Conservation (phyloP, 1,139 yeast genomes). For the Protomyces pachydermus region DNA sequence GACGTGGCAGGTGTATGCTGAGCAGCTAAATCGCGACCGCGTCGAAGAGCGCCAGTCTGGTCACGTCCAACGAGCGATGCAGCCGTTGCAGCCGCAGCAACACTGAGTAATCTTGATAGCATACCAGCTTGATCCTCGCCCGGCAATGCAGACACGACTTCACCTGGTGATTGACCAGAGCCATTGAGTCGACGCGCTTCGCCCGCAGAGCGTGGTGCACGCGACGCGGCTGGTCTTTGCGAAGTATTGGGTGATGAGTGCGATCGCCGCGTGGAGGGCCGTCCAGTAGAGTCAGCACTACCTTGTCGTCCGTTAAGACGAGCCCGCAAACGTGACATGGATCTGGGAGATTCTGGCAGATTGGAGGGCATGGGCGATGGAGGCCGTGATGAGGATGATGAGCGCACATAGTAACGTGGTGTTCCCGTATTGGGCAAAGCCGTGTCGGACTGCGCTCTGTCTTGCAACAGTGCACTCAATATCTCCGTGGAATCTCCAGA, state of each 20-base stretch:
- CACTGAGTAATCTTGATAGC: conserved; percentile 45
- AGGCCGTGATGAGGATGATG: too few relatives aligned
- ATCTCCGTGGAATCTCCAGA: too few relatives aligned
- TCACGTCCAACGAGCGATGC: conserved; percentile 42
- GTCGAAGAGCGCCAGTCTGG: conserved; percentile 29
- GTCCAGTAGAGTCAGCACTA: background rate
- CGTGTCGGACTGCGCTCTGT: too few relatives aligned
- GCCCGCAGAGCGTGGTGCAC: background rate
- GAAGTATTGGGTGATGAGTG: background rate
- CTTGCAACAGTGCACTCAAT: too few relatives aligned
- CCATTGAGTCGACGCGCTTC: background rate
- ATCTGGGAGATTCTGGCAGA: too few relatives aligned
- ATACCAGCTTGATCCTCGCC: conserved; percentile 44
- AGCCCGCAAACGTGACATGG: background rate
- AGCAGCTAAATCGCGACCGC: conserved; percentile 26
- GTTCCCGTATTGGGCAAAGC: too few relatives aligned
- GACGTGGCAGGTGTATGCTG: background rate
- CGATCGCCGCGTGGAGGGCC: background rate
- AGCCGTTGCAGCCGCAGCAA: conserved; percentile 49
- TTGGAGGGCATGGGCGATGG: too few relatives aligned
- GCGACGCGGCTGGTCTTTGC: background rate
- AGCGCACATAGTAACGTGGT: too few relatives aligned
- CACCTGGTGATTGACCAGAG: background rate
- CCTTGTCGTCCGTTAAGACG: background rate
- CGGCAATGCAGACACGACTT: conserved; percentile 20